Evolutionary conservation across 2,329 filamentous ascomycete genomes (phyloP), one percentile per base, ranked within the genome.

Genomic region (Ciborinia camelliae): DNA sequence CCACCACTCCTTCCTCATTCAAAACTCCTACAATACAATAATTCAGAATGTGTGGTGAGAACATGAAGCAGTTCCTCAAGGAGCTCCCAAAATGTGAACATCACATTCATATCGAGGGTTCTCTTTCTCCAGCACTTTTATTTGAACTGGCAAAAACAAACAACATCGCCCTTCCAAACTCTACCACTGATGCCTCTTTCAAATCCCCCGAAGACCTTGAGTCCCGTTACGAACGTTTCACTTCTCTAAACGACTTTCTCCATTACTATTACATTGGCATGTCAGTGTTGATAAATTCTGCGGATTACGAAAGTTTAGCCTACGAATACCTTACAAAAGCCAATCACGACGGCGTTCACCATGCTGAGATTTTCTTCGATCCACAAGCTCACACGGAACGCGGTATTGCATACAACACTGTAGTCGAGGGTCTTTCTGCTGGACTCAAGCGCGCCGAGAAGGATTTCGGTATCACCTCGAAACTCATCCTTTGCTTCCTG

Each of bases 341-440:
- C 2, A 81, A 85, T 39, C 77, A 77, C 1, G 86, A 91, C 67
- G 85, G 85, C 45, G 86, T 92, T 1, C 81, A 84, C 57, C 90
- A 93, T 73, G 88, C 88, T 18, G 90, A 93, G 75, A 82, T 92
- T 68, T 93, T 92, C 78, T 92, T 93, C 77, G 90, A 93, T 74
- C 90, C 90, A 1, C 90, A 93, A 76, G 89, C 88, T 1, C 90
- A 93, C 75, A 82, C 85, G 5, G 78, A 77, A 15, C 82, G 89
- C 23, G 87, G 87, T 6, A 77, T 93, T 4, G 69, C 80, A 9
- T 88, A 90, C 73, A 78, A 81, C 20, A 87, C 84, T 2, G 82
- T 92, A 28, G 81, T 92, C 4, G 73, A 76, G 3, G 90, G 90
- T 3, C 86, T 91, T 70, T 78, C 77, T 0, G 79, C 80, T 1